These are phyloP conservation scores for Backusella westeae DNA, from an alignment of 192 early-diverging fungal species.

Conservation along the genomic window DNA sequence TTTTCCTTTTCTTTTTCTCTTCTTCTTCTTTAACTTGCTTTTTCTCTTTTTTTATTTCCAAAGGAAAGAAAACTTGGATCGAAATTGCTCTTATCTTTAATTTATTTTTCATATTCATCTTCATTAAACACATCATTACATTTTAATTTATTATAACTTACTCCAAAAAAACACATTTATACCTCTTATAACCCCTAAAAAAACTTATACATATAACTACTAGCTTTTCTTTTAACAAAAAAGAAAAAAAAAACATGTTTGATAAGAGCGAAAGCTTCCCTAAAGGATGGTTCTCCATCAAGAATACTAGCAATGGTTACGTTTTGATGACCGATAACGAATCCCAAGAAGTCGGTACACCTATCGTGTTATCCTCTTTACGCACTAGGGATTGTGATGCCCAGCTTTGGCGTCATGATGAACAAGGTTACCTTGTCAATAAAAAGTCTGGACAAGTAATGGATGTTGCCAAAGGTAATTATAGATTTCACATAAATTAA, in stretches of 20 bases:
- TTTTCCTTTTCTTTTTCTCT: background rate
- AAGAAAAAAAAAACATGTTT: constrained; percentile 7
- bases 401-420: constrained; percentile 27
- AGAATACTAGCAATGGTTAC: constrained; percentile 25
- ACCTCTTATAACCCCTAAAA: constrained; percentile 1
- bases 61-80: constrained; percentile 7
- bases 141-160: background rate
- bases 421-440: constrained; percentile 23
- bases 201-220: background rate
- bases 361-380: constrained; percentile 22
- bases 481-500: background rate
- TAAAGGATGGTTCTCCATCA: constrained; percentile 39
- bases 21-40: constrained; percentile 2
- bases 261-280: constrained; percentile 26
- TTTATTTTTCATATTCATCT: constrained; percentile 1
- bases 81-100: constrained; percentile 1
- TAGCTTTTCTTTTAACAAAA: background rate
- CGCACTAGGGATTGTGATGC: constrained; percentile 24
- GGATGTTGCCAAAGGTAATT: constrained; percentile 27
- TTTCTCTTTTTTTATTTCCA: background rate
- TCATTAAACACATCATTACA: background rate
- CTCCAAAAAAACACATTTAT: background rate
- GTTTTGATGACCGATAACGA: constrained; percentile 24
- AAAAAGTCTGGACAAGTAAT: constrained; percentile 32
- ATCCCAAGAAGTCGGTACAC: constrained; percentile 19